Conservation (phyloP, 169 alveolate species). For the Miamiensis avidus region DNA sequence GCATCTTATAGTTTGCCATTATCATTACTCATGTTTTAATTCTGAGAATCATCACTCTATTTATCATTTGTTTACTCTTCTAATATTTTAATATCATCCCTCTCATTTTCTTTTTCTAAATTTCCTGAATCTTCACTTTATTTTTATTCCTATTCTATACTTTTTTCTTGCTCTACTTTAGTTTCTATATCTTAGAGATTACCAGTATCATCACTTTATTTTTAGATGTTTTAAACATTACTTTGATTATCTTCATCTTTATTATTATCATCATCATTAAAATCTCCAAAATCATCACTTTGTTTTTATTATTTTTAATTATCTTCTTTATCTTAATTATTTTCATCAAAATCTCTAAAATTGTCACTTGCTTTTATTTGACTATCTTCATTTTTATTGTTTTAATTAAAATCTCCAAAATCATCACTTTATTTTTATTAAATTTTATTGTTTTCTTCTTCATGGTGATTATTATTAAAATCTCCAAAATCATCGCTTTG, state of each 20-base stretch:
- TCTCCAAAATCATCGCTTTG: not conserved
- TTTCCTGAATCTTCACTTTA: not conserved
- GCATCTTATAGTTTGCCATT: no score
- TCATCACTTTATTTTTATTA: not conserved
- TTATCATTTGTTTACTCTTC: not conserved
- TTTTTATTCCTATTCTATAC: no score
- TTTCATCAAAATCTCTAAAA: not conserved
- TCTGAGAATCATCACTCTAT: not conserved
- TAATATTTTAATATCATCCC: not conserved
- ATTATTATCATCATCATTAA: not conserved
- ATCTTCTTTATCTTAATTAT: no score
- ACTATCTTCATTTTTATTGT: no score
- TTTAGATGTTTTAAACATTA: no score
- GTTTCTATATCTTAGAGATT: no score
- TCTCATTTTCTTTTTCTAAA: not conserved
- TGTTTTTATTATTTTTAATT: no score
- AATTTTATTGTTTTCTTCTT: not conserved
- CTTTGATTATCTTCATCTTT: no score
- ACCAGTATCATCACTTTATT: no score
- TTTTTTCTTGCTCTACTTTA: no score
- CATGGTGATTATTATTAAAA: no score
- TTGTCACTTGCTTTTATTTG: not conserved
- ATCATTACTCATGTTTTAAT: not conserved
- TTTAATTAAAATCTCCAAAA: not conserved
- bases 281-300: not conserved